These are phyloP conservation scores for Coniochaeta pulveracea DNA, from an alignment of 2,329 filamentous ascomycete species.

Conservation along the genomic window DNA sequence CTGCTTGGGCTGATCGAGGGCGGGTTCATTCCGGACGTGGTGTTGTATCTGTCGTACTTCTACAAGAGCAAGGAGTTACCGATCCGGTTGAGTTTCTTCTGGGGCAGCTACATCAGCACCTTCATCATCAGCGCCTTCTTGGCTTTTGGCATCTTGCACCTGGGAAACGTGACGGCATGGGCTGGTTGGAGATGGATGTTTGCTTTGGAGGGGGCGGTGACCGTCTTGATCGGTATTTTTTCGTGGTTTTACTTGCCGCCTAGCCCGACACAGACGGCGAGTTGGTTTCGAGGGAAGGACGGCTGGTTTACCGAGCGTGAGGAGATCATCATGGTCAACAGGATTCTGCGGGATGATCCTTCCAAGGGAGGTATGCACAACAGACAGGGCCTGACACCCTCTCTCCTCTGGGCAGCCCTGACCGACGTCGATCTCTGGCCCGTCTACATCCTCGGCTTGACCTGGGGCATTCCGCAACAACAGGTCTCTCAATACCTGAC, in stretches of 20 bases:
- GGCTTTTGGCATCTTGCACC: slow-evolving; percentile 20
- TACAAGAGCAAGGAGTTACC: slow-evolving; percentile 19
- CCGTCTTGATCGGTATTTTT: slow-evolving; percentile 32
- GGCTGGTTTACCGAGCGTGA: slow-evolving; percentile 50
- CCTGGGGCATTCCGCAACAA: slow-evolving; percentile 31
- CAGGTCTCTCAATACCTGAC: slow-evolving; percentile 38
- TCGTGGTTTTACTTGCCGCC: slow-evolving; percentile 41
- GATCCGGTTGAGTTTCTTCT: slow-evolving; percentile 23
- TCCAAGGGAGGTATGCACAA: slow-evolving; percentile 46
- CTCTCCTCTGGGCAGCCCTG: slow-evolving; percentile 32
- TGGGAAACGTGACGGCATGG: slow-evolving; percentile 20
- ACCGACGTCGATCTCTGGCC: slow-evolving; percentile 46
- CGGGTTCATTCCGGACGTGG: slow-evolving; percentile 20
- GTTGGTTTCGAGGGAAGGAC: slow-evolving; percentile 30
- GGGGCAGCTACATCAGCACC: slow-evolving; percentile 19
- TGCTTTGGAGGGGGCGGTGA: slow-evolving; percentile 42
- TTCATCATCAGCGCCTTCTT: slow-evolving; percentile 19
- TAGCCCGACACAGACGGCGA: slow-evolving; percentile 31
- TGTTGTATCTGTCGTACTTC: slow-evolving; percentile 12
- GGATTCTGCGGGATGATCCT: slow-evolving; percentile 44
- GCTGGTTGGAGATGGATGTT: slow-evolving; percentile 34
- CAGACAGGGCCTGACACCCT: slow-evolving; percentile 36
- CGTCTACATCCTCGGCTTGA: slow-evolving; percentile 35
- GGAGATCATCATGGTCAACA: slow-evolving; percentile 46
- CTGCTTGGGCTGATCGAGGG: slow-evolving; percentile 21